phyloP scores from a whole-genome alignment of 1,284 basidiomycete species.

The Ceratobasidium papillatum region DNA sequence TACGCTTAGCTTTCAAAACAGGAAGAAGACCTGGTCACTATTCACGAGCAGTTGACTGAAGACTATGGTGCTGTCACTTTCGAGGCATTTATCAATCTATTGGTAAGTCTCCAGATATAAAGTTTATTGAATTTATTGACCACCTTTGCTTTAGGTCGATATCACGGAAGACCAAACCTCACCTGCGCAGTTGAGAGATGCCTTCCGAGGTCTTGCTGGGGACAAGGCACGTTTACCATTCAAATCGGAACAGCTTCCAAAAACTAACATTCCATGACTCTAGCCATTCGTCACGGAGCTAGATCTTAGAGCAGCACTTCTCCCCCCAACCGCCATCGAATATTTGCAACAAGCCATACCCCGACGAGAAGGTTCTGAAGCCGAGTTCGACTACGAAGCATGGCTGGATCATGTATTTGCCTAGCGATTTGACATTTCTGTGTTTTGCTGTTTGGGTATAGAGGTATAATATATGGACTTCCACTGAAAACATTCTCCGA shows the following conservation, averaged over 20 bases:
- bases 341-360: constrained; percentile 86
- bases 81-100: constrained; percentile 93
- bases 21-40: constrained; percentile 88
- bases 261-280: constrained; percentile 24
- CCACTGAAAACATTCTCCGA: background rate
- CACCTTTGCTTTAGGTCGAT: constrained; percentile 69
- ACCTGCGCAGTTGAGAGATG: constrained; percentile 89
- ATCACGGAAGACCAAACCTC: constrained; percentile 97
- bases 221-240: constrained; percentile 75
- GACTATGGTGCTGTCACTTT: constrained; percentile 92
- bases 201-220: constrained; percentile 90
- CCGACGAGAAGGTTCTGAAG: constrained; percentile 56
- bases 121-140: background rate
- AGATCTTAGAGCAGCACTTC: constrained; percentile 86
- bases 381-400: constrained; percentile 77
- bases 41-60: constrained; percentile 83
- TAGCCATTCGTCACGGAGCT: constrained; percentile 94
- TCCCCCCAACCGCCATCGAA: constrained; percentile 80
- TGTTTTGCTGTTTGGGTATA: background rate
- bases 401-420: constrained; percentile 80
- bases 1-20: constrained; percentile 48
- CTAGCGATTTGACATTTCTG: constrained; percentile 37
- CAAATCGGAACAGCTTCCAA: background rate
- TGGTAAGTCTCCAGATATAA: constrained; percentile 61
- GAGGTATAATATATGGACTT: background rate